Percentiles rank a stretch among this genome's conserved stretches.
Conservation (phyloP, 306 rosid genomes). For the Prinsepia uniflora region DNA sequence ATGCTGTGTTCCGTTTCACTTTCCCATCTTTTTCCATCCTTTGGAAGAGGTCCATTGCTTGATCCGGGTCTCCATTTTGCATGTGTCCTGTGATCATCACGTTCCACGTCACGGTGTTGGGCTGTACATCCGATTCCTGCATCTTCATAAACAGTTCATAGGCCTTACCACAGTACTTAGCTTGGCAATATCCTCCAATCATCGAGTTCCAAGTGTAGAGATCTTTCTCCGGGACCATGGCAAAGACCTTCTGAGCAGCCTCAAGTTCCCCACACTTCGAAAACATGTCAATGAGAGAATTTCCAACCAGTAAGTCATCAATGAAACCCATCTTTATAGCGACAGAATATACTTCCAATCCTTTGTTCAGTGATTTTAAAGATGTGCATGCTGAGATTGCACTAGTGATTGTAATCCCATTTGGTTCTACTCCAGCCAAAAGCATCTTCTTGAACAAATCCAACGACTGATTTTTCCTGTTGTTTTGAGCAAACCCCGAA, state of each 20-base stretch:
- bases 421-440: conserved; percentile 58
- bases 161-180: conserved; percentile 86
- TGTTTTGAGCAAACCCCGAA: conserved; percentile 80
- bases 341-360: conserved; percentile 65
- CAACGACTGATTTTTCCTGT: conserved; percentile 51
- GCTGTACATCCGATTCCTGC: conserved; percentile 69
- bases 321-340: conserved; percentile 58
- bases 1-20: conserved; percentile 62
- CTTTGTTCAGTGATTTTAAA: conserved; percentile 53
- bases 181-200: conserved; percentile 86
- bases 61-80: conserved; percentile 74
- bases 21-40: conserved; percentile 76
- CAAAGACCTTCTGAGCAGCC: conserved; percentile 64
- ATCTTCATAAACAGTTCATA: conserved; percentile 70
- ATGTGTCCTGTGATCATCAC: conserved; percentile 82
- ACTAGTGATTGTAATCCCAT: conserved; percentile 62
- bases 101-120: conserved; percentile 83
- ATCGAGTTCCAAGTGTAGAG: conserved; percentile 88
- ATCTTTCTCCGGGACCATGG: conserved; percentile 59
- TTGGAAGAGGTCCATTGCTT: conserved; percentile 71
- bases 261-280: conserved; percentile 77
- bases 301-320: conserved; percentile 48
- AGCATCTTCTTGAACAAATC: conserved; percentile 66
- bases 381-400: conserved; percentile 67
- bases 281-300: conserved; percentile 80